Percentiles rank a stretch among this genome's conserved stretches.
These are phyloP conservation scores for Trichoderma sp. DNA, from an alignment of 2,329 filamentous ascomycete genomes.

Conservation along the genomic window DNA sequence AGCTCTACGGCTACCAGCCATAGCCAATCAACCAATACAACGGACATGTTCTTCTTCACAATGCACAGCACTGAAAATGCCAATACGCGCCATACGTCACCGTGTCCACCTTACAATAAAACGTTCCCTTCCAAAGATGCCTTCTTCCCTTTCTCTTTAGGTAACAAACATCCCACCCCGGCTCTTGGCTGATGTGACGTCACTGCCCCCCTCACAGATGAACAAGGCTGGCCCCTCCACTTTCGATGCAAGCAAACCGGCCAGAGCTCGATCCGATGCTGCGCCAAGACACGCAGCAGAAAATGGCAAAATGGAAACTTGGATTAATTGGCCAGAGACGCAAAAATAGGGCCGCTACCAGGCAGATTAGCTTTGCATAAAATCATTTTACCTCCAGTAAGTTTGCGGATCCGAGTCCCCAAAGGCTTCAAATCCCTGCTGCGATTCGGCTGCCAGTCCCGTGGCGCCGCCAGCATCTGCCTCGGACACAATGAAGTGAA, in stretches of 20 bases:
- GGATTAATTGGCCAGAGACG: not conserved
- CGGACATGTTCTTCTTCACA: too few species aligned
- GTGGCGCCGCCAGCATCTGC: slow-evolving; percentile 25
- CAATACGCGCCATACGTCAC: not conserved
- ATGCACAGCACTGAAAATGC: not conserved
- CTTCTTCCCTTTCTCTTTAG: not conserved
- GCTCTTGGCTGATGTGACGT: slow-evolving; percentile 3
- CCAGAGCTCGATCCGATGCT: not conserved
- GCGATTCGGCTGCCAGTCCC: slow-evolving; percentile 4
- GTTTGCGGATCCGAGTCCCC: slow-evolving; percentile 1
- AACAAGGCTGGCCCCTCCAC: slow-evolving; percentile 2
- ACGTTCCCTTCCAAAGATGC: not conserved
- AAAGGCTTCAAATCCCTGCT: not conserved
- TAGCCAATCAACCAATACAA: too few species aligned
- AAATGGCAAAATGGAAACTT: not conserved
- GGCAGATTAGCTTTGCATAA: not conserved
- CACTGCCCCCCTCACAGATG: not conserved
- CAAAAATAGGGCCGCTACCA: not conserved
- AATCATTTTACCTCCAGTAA: not conserved
- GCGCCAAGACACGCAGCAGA: not conserved
- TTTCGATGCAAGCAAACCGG: not conserved
- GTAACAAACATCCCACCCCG: not conserved
- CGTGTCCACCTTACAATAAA: not conserved
- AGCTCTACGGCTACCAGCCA: not conserved
- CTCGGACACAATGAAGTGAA: not conserved